Evolutionary conservation across 2,329 filamentous ascomycete species (phyloP).

Genomic region (Amylocarpus encephaloides): DNA sequence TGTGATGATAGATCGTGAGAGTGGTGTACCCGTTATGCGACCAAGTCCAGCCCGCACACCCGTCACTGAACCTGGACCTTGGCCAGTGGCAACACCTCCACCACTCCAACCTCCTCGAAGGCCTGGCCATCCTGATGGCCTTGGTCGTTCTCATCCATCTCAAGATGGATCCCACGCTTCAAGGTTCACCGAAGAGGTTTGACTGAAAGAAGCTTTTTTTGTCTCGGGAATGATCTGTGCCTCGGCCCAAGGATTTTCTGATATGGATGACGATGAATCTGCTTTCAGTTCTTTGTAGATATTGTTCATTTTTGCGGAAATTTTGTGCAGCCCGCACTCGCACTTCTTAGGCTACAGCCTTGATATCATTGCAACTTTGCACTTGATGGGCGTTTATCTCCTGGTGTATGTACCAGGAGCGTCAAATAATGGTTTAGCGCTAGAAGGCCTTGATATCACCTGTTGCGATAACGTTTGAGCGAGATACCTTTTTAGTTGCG

Average conservation of each 20-base stretch:
- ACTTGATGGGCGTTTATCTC: conserved; percentile 26
- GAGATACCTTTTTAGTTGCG: conserved; percentile 7
- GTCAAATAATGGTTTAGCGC: conserved; percentile 18
- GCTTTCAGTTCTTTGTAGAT: conserved; percentile 22
- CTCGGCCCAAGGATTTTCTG: conserved; percentile 10
- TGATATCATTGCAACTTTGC: conserved; percentile 17
- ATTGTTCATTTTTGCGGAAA: conserved; percentile 15
- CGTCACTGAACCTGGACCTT: conserved; percentile 49
- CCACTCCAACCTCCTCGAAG: conserved; percentile 16
- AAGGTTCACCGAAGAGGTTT: conserved; percentile 41
- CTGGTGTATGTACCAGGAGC: conserved; percentile 16
- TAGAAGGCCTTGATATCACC: conserved; percentile 19
- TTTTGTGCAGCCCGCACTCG: conserved; percentile 4
- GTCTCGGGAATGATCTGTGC: conserved; percentile 15
- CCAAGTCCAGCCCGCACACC: conserved; percentile 61
- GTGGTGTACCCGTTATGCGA: conserved; percentile 54
- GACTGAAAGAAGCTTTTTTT: conserved; percentile 24
- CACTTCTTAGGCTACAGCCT: conserved; percentile 12
- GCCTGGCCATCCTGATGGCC: conserved; percentile 22
- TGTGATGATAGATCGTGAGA: conserved; percentile 33
- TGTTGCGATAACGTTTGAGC: conserved; percentile 16
- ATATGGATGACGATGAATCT: conserved; percentile 21
- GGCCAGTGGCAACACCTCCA: conserved; percentile 17
- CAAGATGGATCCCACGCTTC: conserved; percentile 40
- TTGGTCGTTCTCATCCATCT: conserved; percentile 39